A percentile compares a stretch with the other conserved stretches of the same genome.
Evolutionary conservation across 2,329 filamentous ascomycete genomes (phyloP).

Genomic region (Trichophyton simii): DNA sequence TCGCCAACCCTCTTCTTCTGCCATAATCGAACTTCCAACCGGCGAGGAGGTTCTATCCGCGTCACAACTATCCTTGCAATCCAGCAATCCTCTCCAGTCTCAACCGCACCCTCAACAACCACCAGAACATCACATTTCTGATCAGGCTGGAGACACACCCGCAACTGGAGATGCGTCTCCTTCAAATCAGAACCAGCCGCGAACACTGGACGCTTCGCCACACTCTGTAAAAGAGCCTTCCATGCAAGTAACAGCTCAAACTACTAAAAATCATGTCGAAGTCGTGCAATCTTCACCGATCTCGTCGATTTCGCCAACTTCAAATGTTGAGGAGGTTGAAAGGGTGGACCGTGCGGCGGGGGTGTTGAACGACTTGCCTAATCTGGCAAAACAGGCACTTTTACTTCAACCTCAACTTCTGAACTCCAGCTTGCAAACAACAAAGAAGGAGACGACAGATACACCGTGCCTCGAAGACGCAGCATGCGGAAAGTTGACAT

Average conservation of each 20-base stretch:
- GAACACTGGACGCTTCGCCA: no score
- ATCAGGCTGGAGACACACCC: background rate
- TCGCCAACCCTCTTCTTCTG: conserved; percentile 1
- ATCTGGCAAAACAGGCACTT: conserved; percentile 8
- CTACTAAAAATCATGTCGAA: background rate
- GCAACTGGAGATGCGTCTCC: background rate
- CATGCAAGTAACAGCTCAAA: background rate
- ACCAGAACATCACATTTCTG: background rate
- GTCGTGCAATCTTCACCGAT: background rate
- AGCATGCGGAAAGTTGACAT: background rate
- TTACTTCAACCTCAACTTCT: conserved; percentile 5
- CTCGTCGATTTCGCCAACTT: background rate
- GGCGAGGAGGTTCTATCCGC: conserved; percentile 4
- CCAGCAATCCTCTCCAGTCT: background rate
- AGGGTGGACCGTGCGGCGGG: conserved; percentile 2
- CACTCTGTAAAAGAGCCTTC: no score
- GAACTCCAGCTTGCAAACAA: background rate
- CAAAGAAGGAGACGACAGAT: background rate
- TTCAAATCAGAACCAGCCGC: background rate
- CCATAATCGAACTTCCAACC: conserved; percentile 4
- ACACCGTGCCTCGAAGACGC: background rate
- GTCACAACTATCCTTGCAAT: background rate
- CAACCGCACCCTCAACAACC: background rate
- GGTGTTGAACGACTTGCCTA: conserved; percentile 3
- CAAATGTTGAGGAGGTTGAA: background rate